A percentile compares a stretch with the other conserved stretches of the same genome.
Evolutionary conservation across 2,329 filamentous ascomycete genomes (phyloP).

Genomic region (Trichoderma guizhouense): DNA sequence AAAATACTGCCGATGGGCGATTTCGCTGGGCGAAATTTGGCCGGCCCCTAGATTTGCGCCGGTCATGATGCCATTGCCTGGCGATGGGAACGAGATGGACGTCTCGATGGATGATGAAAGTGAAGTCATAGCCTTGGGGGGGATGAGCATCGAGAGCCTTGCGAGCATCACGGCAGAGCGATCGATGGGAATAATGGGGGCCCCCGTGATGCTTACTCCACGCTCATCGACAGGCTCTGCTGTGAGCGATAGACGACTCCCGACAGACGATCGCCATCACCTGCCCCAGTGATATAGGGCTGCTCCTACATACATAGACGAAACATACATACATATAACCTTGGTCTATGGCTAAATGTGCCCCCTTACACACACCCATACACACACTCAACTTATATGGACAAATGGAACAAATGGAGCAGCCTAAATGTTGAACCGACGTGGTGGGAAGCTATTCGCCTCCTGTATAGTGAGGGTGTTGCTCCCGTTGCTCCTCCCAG

Average conservation of each 20-base stretch:
- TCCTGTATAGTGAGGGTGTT: neutral
- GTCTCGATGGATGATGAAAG: slow-evolving; percentile 1
- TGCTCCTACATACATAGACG: neutral
- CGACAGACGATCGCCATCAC: slow-evolving; percentile 4
- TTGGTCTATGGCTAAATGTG: neutral
- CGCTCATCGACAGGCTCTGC: neutral
- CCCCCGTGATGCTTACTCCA: slow-evolving; percentile 1
- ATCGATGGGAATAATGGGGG: neutral
- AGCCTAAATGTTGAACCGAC: neutral
- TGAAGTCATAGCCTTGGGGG: slow-evolving; percentile 6
- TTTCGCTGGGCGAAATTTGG: neutral
- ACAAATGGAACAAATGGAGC: neutral
- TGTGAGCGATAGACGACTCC: neutral
- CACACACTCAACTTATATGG: neutral
- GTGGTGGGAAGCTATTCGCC: slow-evolving; percentile 4
- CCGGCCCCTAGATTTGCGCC: neutral
- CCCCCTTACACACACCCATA: neutral
- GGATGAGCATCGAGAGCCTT: neutral
- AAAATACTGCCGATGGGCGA: neutral
- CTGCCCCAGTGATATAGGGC: neutral
- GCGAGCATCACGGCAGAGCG: neutral
- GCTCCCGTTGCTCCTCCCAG: neutral
- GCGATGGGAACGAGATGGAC: neutral
- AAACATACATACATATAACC: neutral
- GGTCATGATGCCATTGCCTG: neutral